phyloP scores from a whole-genome alignment of 192 early-diverging fungal species.

The Linnemannia schmuckeri region DNA sequence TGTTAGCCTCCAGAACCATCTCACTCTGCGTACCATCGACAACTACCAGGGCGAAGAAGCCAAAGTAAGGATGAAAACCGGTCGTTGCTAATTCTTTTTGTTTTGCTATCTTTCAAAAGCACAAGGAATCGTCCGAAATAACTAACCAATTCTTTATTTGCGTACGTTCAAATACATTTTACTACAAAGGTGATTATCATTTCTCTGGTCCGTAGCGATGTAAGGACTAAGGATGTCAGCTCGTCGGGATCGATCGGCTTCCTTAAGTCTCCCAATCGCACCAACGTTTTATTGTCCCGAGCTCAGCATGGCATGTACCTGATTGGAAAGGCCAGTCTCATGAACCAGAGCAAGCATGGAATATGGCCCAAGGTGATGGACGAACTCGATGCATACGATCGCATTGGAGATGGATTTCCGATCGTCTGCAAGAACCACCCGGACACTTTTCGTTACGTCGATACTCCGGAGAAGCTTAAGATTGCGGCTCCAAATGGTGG shows the following conservation, averaged over 20 bases:
- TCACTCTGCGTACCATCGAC: slow-evolving; percentile 60
- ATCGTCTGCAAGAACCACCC: slow-evolving; percentile 65
- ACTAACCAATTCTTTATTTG: too few species aligned
- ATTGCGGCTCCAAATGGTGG: slow-evolving; percentile 66
- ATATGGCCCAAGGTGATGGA: slow-evolving; percentile 63
- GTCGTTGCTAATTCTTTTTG: not conserved
- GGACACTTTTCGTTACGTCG: slow-evolving; percentile 35
- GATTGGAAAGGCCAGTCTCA: slow-evolving; percentile 61
- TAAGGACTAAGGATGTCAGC: slow-evolving; percentile 1
- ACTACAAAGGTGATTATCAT: slow-evolving; percentile 58
- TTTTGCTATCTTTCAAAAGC: too few species aligned
- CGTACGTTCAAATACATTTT: not conserved
- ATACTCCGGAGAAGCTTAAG: slow-evolving; percentile 36
- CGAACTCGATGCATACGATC: slow-evolving; percentile 35
- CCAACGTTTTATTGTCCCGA: slow-evolving; percentile 69
- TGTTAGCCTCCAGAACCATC: slow-evolving; percentile 33
- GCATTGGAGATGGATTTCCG: slow-evolving; percentile 59
- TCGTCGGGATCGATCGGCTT: slow-evolving; percentile 62
- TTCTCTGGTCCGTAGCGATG: slow-evolving; percentile 57
- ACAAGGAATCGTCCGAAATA: too few species aligned
- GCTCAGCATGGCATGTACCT: slow-evolving; percentile 73
- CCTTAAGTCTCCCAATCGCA: slow-evolving; percentile 66
- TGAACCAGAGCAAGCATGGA: slow-evolving; percentile 32
- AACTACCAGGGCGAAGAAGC: slow-evolving; percentile 56
- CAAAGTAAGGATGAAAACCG: too few species aligned